Base-by-base conservation (phyloP, 2,329 filamentous ascomycete species). In the Akanthomyces uredinophilus region DNA sequence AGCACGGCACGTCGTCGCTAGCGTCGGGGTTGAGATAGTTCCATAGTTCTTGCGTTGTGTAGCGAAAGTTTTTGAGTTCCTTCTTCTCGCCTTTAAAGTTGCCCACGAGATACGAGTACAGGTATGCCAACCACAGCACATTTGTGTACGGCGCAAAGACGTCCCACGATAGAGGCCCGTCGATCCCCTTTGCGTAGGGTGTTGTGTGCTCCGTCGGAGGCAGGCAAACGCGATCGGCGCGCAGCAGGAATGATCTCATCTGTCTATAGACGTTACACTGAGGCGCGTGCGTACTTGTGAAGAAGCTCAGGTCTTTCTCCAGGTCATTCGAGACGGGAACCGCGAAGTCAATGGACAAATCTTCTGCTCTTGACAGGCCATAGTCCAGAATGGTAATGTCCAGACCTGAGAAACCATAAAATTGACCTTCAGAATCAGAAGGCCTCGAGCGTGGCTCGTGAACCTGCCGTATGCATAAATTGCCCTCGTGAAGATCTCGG, bases 361-460 rank as follows among this genome's bases (percentile, higher is more conserved):
- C 75, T 35, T 79, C 79, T 3, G 84, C 85, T 20, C 86, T 79
- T 1, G 86, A 88, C 16, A 88, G 77, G 0, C 85, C 86, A 65
- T 88, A 88, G 71, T 88, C 86, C 5, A 88, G 75, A 46, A 88
- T 84, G 0, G 86, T 88, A 52, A 88, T 82, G 61, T 87, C 83
- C 5, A 87, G 74, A 1, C 84, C 85, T 0, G 85, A 87, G 66
- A 78, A 82, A 32, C 85, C 85, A 24, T 61, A 61, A 70, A 86
- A 86, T 55, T 77, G 74, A 3, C 76, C 72, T 0, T 59, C 65
- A 3, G 72, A 69, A 16, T 68, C 68, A 49, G 71, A 65, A 4
- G 71, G 70, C 39, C 70, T 72, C 2, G 73, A 67, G 10, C 68
- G 68, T 0, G 77, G 68, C 3, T 76, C 67, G 3, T 74, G 69